Base-by-base conservation (phyloP, 768 basidiomycete species). In the Aureoboletus auriporus region DNA sequence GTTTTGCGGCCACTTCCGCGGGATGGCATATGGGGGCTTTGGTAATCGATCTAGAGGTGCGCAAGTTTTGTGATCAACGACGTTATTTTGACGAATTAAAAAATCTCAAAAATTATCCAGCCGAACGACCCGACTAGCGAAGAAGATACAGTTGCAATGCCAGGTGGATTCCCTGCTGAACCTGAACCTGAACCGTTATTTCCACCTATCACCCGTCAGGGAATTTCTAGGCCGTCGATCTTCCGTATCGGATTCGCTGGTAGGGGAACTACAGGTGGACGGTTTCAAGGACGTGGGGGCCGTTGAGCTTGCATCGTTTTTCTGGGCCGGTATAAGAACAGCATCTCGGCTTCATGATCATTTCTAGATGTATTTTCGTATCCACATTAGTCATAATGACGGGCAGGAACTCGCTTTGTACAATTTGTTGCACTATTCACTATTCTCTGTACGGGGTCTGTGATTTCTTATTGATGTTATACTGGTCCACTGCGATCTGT, bases 1-100 rank as follows among this genome's bases (percentile, higher is more conserved):
- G 89, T 56, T 88, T 95, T 56, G 78, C 78, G 1, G 82, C 84
- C 6, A 78, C 90, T 5, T 90, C 93, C 3, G 77, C 82, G 0
- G 94, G 94, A 9, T 95, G 93, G 93, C 94, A 97, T 59, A 87
- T 79, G 47, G 93, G 92, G 8, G 91, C 92, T 1, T 71, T 97
- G 40, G 89, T 90, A 4, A 84, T 95, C 35, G 89, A 92, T 62
- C 71, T 92, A 26, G 83, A 91, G 72, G 89, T 88, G 49, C 30
- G 59, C 33, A 13, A 13, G 10, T 50, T 37, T 35, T 26, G 14
- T 17, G 11, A 27, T 10, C 31, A n/a, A 20, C 44, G 38, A 44
- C 17, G 6, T 17, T 39, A 9, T 42, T 10, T 29, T 56, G 39
- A 57, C 42, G 13, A 9, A 16, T 23, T 23, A 39, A 36, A 47